phyloP scores from a whole-genome alignment of 2,329 filamentous ascomycete species.

The Fusarium austroafricanum region DNA sequence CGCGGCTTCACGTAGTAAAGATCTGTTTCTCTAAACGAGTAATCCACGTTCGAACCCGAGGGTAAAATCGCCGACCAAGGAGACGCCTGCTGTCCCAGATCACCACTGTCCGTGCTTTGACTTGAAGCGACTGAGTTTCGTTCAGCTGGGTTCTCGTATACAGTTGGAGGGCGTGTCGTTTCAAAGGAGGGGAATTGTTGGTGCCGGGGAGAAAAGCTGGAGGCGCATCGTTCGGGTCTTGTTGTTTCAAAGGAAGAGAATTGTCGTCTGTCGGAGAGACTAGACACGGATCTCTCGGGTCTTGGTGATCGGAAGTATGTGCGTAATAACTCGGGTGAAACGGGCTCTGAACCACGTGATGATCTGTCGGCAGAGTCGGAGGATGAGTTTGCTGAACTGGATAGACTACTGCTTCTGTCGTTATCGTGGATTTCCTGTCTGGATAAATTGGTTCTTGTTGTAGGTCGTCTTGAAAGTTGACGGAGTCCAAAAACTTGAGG shows the following conservation, averaged over 20 bases:
- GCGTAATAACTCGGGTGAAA: slow-evolving; percentile 20
- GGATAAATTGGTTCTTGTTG: slow-evolving; percentile 32
- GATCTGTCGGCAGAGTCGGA: neutral
- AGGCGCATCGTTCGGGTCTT: neutral
- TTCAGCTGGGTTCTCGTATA: neutral
- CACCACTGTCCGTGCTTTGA: slow-evolving; percentile 2
- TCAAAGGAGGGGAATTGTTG: slow-evolving; percentile 6
- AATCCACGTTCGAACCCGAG: slow-evolving; percentile 46
- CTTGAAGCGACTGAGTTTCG: slow-evolving; percentile 1
- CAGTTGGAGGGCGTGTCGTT: neutral
- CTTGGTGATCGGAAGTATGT: slow-evolving; percentile 43
- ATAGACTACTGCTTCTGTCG: slow-evolving; percentile 7
- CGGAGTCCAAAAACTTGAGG: slow-evolving; percentile 45
- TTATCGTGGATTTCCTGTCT: neutral
- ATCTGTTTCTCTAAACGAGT: slow-evolving; percentile 53
- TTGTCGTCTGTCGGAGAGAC: slow-evolving; percentile 4
- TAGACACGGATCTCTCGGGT: slow-evolving; percentile 12
- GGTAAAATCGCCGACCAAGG: slow-evolving; percentile 26
- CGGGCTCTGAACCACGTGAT: slow-evolving; percentile 10
- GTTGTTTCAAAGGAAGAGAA: slow-evolving; percentile 3
- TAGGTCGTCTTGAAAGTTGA: slow-evolving; percentile 45
- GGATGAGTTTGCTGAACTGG: slow-evolving; percentile 1
- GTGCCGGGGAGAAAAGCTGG: neutral
- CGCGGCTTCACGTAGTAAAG: slow-evolving; percentile 48
- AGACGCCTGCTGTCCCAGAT: neutral